Base-by-base conservation (phyloP, 441 rosid species). In the Manihot esculenta region DNA sequence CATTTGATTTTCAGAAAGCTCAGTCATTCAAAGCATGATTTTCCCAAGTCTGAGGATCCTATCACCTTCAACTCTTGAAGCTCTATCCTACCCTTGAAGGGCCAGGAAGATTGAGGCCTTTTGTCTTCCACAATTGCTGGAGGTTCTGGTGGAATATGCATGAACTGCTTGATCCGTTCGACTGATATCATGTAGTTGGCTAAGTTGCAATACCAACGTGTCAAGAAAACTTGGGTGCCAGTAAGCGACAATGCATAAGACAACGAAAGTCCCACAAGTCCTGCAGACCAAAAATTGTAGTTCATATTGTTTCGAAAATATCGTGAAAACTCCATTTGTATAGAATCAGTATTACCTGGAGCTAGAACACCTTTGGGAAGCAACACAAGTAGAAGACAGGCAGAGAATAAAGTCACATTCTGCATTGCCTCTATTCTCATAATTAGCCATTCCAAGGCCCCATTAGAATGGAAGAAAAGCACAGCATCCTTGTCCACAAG, bases 251-350 rank as follows among this genome's bases (percentile, higher is more conserved):
- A 74, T 15, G 97, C 97, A 50, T 92, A 94, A 13, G 97, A 92
- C 68, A 94, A 85, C 0, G 96, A 90, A 14, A 94, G 90, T n/a
- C 97, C 99, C 18, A 92, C 93, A 44, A 94, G 87, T 41, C 91
- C 97, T 94, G 86, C 76, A 77, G 23, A 57, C 4, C 14, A 26
- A 57, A 51, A 44, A 33, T 7, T 50, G 48, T 38, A n/a, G 18
- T 5, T 33, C 13, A 47, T 42, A 42, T 18, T 48, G 3, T 4
- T 60, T 41, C 10, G 33, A 30, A 49, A 72, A 30, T 10, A 2
- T 21, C 58, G 51, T 15, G 15, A 18, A 27, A 21, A 59, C 7
- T 17, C 23, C n/a, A 38, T 21, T 47, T 61, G 8, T 41, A 5
- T 24, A 26, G 4, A 70, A 26, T 6, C 57, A 11, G 48, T 3